These are phyloP conservation scores for Aspergillus luchuensis DNA, from an alignment of 2,329 filamentous ascomycete species.

Conservation along the genomic window DNA sequence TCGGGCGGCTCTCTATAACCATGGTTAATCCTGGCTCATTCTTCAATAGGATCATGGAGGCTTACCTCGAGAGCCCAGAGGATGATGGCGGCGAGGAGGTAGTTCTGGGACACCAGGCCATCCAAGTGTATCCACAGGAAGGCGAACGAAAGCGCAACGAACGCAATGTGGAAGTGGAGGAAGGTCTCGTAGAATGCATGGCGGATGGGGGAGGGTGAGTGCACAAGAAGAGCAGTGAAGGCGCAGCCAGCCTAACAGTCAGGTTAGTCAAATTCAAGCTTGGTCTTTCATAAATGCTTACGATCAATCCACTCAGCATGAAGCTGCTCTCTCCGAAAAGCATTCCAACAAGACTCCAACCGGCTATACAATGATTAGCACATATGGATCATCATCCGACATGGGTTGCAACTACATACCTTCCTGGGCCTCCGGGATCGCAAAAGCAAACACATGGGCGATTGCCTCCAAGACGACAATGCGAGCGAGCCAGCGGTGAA, in stretches of 20 bases:
- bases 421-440: slow-evolving; percentile 64
- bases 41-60: not conserved
- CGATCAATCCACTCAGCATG: slow-evolving; percentile 47
- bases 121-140: slow-evolving; percentile 80
- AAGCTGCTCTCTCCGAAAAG: slow-evolving; percentile 37
- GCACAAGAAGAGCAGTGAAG: slow-evolving; percentile 67
- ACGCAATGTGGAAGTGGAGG: slow-evolving; percentile 77
- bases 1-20: slow-evolving; percentile 56
- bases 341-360: slow-evolving; percentile 40
- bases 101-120: slow-evolving; percentile 68
- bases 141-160: slow-evolving; percentile 68
- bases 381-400: not conserved
- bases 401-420: slow-evolving; percentile 19
- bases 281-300: slow-evolving; percentile 28
- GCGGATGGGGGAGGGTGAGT: slow-evolving; percentile 76
- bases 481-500: slow-evolving; percentile 78
- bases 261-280: slow-evolving; percentile 14
- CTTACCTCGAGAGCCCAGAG: slow-evolving; percentile 72
- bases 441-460: slow-evolving; percentile 72
- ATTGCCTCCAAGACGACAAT: slow-evolving; percentile 70
- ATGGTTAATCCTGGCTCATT: slow-evolving; percentile 15
- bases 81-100: slow-evolving; percentile 71
- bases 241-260: slow-evolving; percentile 47
- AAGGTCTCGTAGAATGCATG: slow-evolving; percentile 99
- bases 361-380: slow-evolving; percentile 54